phyloP scores from a whole-genome alignment of 1,284 basidiomycete species.

The Heterobasidion occidentale region DNA sequence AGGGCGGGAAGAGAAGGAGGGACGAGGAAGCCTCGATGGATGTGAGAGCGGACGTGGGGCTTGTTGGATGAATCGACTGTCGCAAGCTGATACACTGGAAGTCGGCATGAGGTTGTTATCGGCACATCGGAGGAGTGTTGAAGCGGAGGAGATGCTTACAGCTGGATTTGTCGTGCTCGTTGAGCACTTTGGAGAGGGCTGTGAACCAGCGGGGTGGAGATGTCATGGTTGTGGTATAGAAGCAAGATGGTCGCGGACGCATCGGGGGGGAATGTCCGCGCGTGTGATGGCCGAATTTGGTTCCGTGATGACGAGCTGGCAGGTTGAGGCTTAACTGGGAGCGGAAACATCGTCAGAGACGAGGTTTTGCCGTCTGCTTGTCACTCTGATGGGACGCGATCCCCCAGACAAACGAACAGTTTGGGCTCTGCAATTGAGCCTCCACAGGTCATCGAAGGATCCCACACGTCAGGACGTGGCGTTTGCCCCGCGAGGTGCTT shows the following conservation, averaged over 20 bases:
- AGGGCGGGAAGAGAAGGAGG: constrained; percentile 33
- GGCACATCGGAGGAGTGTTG: neutral
- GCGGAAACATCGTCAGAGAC: neutral
- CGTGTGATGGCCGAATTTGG: neutral
- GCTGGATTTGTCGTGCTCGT: constrained; percentile 32
- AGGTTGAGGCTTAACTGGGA: neutral
- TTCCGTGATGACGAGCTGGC: neutral
- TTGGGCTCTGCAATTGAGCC: neutral
- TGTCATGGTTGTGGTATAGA: neutral
- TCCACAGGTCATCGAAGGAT: neutral
- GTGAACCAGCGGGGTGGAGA: constrained; percentile 39
- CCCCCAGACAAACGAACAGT: neutral
- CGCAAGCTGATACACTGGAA: constrained; percentile 50
- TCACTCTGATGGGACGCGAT: neutral
- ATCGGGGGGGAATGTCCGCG: neutral
- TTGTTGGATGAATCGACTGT: constrained; percentile 35
- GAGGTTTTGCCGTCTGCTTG: neutral
- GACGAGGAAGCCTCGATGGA: constrained; percentile 47
- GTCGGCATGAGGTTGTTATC: neutral
- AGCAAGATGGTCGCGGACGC: neutral
- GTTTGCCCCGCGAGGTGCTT: neutral
- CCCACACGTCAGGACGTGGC: neutral
- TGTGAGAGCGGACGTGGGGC: constrained; percentile 51
- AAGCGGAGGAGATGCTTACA: constrained; percentile 22
- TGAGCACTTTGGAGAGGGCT: constrained; percentile 35